Conservation (phyloP, 2,329 filamentous ascomycete genomes). For the Aureobasidium vineae region DNA sequence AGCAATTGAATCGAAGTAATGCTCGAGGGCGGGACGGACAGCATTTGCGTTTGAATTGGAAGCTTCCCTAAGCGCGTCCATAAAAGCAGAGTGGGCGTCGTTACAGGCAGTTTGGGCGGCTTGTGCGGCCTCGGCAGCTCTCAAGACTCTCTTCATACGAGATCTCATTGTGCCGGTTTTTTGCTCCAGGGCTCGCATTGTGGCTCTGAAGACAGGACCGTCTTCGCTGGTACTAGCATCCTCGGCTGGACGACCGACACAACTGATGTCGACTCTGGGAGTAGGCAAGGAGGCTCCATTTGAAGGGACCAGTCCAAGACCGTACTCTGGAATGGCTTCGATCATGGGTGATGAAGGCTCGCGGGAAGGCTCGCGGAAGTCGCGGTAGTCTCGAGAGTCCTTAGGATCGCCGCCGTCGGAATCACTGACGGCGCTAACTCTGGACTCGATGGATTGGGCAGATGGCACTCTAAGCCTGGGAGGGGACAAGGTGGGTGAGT, state of each 20-base stretch:
- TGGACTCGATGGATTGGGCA: conserved; percentile 77
- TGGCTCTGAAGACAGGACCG: conserved; percentile 91
- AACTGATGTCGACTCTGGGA: conserved; percentile 83
- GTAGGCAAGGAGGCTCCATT: conserved; percentile 36
- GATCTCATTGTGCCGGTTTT: conserved; percentile 92
- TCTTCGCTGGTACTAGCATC: conserved; percentile 85
- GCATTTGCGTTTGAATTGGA: conserved; percentile 91
- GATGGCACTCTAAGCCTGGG: conserved; percentile 82
- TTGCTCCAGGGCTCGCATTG: conserved; percentile 93
- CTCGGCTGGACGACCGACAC: conserved; percentile 67
- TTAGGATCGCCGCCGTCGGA: conserved; percentile 54
- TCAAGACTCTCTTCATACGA: conserved; percentile 94
- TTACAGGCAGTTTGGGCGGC: conserved; percentile 79
- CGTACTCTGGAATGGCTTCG: conserved; percentile 51
- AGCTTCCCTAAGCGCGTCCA: conserved; percentile 82
- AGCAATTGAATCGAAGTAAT: conserved; percentile 97
- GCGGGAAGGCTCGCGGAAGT: conserved; percentile 45
- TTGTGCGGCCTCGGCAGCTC: conserved; percentile 86
- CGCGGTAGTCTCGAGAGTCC: conserved; percentile 38
- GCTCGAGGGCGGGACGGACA: conserved; percentile 93
- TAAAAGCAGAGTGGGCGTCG: conserved; percentile 76
- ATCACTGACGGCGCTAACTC: conserved; percentile 60
- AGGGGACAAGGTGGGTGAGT: conserved; percentile 63
- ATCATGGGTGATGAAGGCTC: conserved; percentile 50
- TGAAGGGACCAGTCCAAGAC: conserved; percentile 44